These are phyloP conservation scores for Phalaenopsis aphrodite DNA, from an alignment of 106 monocot species.

Conservation along the genomic window DNA sequence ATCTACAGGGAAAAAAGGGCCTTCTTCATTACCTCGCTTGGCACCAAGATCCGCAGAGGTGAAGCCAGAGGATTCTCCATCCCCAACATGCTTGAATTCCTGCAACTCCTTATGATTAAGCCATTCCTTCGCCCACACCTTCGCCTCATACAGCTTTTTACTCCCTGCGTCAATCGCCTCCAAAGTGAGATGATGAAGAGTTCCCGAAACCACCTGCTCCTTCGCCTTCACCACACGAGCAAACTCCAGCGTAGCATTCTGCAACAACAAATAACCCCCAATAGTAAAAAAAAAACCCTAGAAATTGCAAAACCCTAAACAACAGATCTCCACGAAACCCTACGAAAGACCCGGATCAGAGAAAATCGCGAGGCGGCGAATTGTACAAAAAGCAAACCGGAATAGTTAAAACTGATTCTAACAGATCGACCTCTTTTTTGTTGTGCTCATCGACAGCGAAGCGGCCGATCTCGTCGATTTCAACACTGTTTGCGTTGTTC, in stretches of 20 bases:
- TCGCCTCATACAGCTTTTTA: conserved; percentile 45
- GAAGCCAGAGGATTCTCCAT: not conserved
- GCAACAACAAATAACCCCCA: conserved; percentile 1
- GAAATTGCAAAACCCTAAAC: not conserved
- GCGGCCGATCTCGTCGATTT: conserved; percentile 34
- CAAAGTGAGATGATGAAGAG: conserved; percentile 35
- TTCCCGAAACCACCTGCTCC: conserved; percentile 40
- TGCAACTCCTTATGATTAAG: conserved; percentile 37
- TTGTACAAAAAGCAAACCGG: not conserved
- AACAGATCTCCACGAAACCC: not conserved
- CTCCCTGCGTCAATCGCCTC: conserved; percentile 37
- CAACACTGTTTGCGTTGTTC: conserved; percentile 22
- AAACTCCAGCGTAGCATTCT: conserved; percentile 49
- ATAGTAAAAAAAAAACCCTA: not conserved
- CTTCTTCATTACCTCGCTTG: conserved; percentile 10
- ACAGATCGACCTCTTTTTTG: conserved; percentile 34
- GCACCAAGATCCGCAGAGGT: conserved; percentile 7
- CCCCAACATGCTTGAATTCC: conserved; percentile 28
- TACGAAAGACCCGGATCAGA: not conserved
- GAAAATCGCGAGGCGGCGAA: not conserved
- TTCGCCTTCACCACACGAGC: conserved; percentile 33
- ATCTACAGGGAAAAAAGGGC: not conserved
- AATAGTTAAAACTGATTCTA: not conserved
- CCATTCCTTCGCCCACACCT: conserved; percentile 63
- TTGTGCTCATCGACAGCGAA: conserved; percentile 56